phyloP scores from a whole-genome alignment of 257 asterid species.

The Salvia miltiorrhiza region DNA sequence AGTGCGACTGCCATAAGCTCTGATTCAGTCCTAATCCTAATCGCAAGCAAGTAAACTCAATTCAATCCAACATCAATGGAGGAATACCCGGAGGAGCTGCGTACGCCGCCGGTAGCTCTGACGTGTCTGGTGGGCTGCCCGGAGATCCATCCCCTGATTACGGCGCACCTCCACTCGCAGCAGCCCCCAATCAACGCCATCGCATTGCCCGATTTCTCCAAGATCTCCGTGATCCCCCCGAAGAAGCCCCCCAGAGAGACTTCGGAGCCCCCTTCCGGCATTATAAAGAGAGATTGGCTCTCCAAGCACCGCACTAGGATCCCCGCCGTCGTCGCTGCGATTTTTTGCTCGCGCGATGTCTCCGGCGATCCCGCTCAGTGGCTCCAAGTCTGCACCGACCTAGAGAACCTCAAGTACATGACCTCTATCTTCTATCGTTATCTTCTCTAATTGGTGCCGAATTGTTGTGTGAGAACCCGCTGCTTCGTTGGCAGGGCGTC shows the following conservation, averaged over 20 bases:
- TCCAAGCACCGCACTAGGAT: conserved; percentile 89
- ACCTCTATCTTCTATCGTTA: background rate
- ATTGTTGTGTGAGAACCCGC: background rate
- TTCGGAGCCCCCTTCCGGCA: conserved; percentile 49
- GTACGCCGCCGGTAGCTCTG: conserved; percentile 88
- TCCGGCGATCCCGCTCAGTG: conserved; percentile 94
- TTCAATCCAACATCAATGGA: conserved; percentile 53
- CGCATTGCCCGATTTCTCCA: conserved; percentile 95
- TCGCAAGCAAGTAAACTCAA: conserved; percentile 18
- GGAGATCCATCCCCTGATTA: conserved; percentile 70
- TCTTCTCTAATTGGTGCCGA: background rate
- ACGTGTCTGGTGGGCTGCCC: conserved; percentile 73
- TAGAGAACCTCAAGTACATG: conserved; percentile 77
- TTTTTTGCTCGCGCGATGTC: conserved; percentile 62
- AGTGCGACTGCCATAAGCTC: background rate
- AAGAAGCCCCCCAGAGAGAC: conserved; percentile 47
- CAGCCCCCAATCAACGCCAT: conserved; percentile 88
- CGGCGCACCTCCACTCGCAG: conserved; percentile 75
- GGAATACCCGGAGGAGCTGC: conserved; percentile 86
- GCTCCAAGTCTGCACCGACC: conserved; percentile 93
- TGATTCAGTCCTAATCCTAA: conserved; percentile 19
- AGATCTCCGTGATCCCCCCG: conserved; percentile 62
- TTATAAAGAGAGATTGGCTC: conserved; percentile 77
- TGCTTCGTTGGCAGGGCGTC: conserved; percentile 46
- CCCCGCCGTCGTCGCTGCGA: conserved; percentile 83